These are phyloP conservation scores for Colletotrichum lini DNA, from an alignment of 2,329 filamentous ascomycete genomes.

Conservation along the genomic window DNA sequence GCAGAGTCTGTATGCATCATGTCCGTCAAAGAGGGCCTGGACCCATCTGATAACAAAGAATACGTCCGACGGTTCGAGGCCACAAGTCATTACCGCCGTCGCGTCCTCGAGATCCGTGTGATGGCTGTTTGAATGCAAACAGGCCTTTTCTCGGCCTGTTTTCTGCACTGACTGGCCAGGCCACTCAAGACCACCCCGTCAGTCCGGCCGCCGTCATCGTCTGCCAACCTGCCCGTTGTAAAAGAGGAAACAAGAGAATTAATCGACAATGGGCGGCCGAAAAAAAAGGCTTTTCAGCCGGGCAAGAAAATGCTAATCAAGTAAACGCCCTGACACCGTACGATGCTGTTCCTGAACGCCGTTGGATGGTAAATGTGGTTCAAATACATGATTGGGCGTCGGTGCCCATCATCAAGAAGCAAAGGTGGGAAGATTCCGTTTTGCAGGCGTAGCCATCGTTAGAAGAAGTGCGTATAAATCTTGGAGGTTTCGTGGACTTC, in stretches of 20 bases:
- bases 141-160: slow-evolving; percentile 14
- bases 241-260: slow-evolving; percentile 47
- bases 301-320: slow-evolving; percentile 43
- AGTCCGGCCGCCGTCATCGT: slow-evolving; percentile 24
- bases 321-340: slow-evolving; percentile 70
- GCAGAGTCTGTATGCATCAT: slow-evolving; percentile 28
- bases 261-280: slow-evolving; percentile 50
- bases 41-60: slow-evolving; percentile 33
- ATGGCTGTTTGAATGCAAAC: slow-evolving; percentile 36
- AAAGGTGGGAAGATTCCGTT: slow-evolving; percentile 49
- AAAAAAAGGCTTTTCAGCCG: slow-evolving; percentile 18
- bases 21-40: slow-evolving; percentile 19
- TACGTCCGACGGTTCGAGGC: slow-evolving; percentile 30
- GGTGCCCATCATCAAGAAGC: slow-evolving; percentile 46
- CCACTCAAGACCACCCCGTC: slow-evolving; percentile 16
- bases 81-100: slow-evolving; percentile 31
- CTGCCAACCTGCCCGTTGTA: slow-evolving; percentile 17
- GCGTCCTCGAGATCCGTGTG: slow-evolving; percentile 39
- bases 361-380: slow-evolving; percentile 62
- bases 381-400: slow-evolving; percentile 63
- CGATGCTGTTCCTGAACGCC: slow-evolving; percentile 72
- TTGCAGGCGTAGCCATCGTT: slow-evolving; percentile 63
- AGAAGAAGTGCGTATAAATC: slow-evolving; percentile 99
- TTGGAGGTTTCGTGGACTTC: slow-evolving; percentile 99
- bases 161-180: slow-evolving; percentile 36